Base-by-base conservation (phyloP, 2,329 filamentous ascomycete species). In the Ophiocordyceps sinensis region DNA sequence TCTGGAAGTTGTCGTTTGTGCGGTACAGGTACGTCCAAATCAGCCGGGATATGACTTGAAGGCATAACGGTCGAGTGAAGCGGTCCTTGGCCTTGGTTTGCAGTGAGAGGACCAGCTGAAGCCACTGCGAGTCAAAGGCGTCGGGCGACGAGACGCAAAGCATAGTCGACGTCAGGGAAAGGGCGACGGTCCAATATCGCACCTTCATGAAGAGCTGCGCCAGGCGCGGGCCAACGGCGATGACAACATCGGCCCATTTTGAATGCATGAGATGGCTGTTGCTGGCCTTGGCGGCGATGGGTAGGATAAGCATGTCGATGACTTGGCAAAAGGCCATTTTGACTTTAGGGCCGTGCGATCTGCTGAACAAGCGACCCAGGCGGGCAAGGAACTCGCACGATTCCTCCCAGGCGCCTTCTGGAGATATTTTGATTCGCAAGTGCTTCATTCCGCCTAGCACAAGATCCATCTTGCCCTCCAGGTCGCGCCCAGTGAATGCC, bases 321-420 rank as follows among this genome's bases (percentile, higher is more conserved):
- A 94, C 79, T 53, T 94, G 84, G 56, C 91, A 96, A 55, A 95
- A 98, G 0, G 88, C 85, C 50, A 89, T 83, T 60, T 98, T 98
- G 53, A 96, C 79, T 45, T 79, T 79, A 49, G 85, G 85, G 1
- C 91, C 91, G 53, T 95, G 89, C 5, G 85, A 84, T 50, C 78
- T 81, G 41, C 79, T 75, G 58, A 95, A 96, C 15, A 94, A 73
- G 40, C 78, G 82, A 7, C 85, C 87, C 28, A 98, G 65, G 0
- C 79, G 76, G 39, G 82, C 75, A 64, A 98, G 77, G 51, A 94
- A 94, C 43, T 93, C 84, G 62, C 89, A 96, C 1, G 87, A 86
- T 47, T 81, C 81, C 41, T 84, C 77, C 85, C 89, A 95, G 1
- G 76, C 72, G 37, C 82, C 78, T 49, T 82, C 75, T 6, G 84